A percentile compares a stretch with the other conserved stretches of the same genome.
phyloP scores from a whole-genome alignment of 1,284 basidiomycete species.

The Laetiporus sulphureus region DNA sequence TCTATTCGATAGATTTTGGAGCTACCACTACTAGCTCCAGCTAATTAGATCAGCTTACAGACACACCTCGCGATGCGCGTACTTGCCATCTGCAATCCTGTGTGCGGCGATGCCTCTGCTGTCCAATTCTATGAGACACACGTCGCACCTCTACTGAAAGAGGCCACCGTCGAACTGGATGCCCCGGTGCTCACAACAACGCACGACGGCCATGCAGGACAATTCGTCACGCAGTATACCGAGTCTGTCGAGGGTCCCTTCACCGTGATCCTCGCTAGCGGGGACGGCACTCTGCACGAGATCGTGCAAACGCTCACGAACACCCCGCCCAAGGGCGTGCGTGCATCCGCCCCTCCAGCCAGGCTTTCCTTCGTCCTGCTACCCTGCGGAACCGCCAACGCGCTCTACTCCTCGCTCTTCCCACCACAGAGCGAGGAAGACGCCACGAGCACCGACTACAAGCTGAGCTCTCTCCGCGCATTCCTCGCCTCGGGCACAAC shows the following conservation, averaged over 20 bases:
- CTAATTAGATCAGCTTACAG: no score
- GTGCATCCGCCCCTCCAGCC: slow-evolving; percentile 9
- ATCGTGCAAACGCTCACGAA: slow-evolving; percentile 58
- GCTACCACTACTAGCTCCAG: no score
- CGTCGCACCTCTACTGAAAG: slow-evolving; percentile 58
- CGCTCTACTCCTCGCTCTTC: slow-evolving; percentile 71
- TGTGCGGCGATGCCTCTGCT: slow-evolving; percentile 36
- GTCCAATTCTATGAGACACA: slow-evolving; percentile 45
- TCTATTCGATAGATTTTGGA: no score
- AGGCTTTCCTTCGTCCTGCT: slow-evolving; percentile 45
- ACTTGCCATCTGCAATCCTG: slow-evolving; percentile 47
- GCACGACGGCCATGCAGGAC: slow-evolving; percentile 50
- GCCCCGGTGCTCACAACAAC: slow-evolving; percentile 47
- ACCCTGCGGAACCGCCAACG: slow-evolving; percentile 92
- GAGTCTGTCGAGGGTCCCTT: slow-evolving; percentile 21
- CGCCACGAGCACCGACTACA: slow-evolving; percentile 32
- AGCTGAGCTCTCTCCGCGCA: slow-evolving; percentile 46
- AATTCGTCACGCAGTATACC: slow-evolving; percentile 40
- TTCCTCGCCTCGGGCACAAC: slow-evolving; percentile 32
- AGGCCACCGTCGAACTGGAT: slow-evolving; percentile 31
- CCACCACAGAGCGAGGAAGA: slow-evolving; percentile 26
- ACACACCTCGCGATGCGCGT: no score
- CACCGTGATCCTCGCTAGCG: slow-evolving; percentile 65
- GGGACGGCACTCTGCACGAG: slow-evolving; percentile 90
- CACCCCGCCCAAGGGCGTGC: slow-evolving; percentile 14